Percentiles rank a stretch among this genome's conserved stretches.
Conservation (phyloP, 2,329 filamentous ascomycete genomes). For the Calonectria henricotiae region DNA sequence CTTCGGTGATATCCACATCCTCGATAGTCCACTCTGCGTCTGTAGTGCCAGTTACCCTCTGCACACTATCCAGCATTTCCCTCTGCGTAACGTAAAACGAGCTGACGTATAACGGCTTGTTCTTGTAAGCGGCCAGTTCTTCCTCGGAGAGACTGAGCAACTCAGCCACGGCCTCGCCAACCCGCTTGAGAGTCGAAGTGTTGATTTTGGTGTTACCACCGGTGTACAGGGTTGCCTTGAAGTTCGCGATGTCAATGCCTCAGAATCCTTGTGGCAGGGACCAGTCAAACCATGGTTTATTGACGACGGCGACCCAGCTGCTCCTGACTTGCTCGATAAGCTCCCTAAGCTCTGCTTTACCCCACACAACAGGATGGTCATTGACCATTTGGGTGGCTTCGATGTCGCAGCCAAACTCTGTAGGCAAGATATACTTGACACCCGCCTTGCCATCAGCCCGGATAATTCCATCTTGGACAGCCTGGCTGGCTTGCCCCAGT, state of each 20-base stretch:
- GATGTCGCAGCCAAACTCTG: slow-evolving; percentile 55
- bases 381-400: slow-evolving; percentile 47
- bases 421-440: slow-evolving; percentile 54
- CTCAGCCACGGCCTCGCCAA: slow-evolving; percentile 57
- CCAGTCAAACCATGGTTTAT: slow-evolving; percentile 57
- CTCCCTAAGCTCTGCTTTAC: slow-evolving; percentile 51
- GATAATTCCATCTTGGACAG: slow-evolving; percentile 50
- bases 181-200: slow-evolving; percentile 53
- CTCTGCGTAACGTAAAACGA: slow-evolving; percentile 73
- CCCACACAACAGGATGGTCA: slow-evolving; percentile 46
- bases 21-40: slow-evolving; percentile 64
- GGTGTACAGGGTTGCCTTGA: slow-evolving; percentile 54
- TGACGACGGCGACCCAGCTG: slow-evolving; percentile 55
- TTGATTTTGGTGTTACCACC: slow-evolving; percentile 53
- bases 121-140: slow-evolving; percentile 52
- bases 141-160: slow-evolving; percentile 56
- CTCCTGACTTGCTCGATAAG: slow-evolving; percentile 54
- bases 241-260: slow-evolving; percentile 55
- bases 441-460: slow-evolving; percentile 56
- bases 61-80: slow-evolving; percentile 75
- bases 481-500: slow-evolving; percentile 39
- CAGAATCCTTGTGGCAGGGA: slow-evolving; percentile 51
- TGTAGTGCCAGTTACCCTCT: slow-evolving; percentile 71
- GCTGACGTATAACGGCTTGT: slow-evolving; percentile 63
- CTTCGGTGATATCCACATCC: slow-evolving; percentile 28